Conservation (phyloP, 495 filamentous ascomycete species). For the Xylaria acuta region DNA sequence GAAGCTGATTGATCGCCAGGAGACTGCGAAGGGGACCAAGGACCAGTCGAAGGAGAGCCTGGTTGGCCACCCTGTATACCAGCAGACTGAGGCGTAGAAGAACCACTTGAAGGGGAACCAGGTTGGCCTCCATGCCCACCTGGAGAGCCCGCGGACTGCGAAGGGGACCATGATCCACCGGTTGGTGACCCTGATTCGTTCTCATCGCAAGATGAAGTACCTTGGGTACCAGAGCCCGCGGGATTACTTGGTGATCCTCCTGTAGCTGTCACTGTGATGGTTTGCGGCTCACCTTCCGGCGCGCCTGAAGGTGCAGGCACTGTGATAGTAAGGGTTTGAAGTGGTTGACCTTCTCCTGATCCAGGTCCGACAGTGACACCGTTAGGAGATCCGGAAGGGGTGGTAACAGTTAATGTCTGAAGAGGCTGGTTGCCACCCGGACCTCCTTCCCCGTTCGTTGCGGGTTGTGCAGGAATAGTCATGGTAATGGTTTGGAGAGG, state of each 20-base stretch:
- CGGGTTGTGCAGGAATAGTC: constrained; percentile 14
- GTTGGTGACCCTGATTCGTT: constrained; percentile 11
- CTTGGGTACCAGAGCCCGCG: constrained; percentile 10
- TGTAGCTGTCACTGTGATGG: constrained; percentile 23
- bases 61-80: constrained; percentile 3
- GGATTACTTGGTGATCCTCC: constrained; percentile 17
- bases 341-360: constrained; percentile 17
- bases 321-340: constrained; percentile 24
- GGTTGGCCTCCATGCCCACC: constrained; percentile 15
- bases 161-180: constrained; percentile 17
- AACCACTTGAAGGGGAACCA: constrained; percentile 11
- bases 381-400: constrained; percentile 1
- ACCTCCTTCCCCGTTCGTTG: constrained; percentile 22
- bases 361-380: constrained; percentile 5
- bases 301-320: constrained; percentile 4
- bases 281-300: constrained; percentile 17
- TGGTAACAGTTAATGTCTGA: constrained; percentile 31
- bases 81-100: neutral
- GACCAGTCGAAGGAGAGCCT: constrained; percentile 7
- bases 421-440: constrained; percentile 18
- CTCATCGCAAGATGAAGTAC: constrained; percentile 20
- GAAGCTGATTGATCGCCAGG: constrained; percentile 17
- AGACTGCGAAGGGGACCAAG: constrained; percentile 18
- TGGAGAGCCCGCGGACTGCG: constrained; percentile 14
- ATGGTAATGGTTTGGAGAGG: constrained; percentile 25